These are phyloP conservation scores for Nitzschia sp. DNA, from an alignment of 108 stramenopile genomes.

Conservation along the genomic window DNA sequence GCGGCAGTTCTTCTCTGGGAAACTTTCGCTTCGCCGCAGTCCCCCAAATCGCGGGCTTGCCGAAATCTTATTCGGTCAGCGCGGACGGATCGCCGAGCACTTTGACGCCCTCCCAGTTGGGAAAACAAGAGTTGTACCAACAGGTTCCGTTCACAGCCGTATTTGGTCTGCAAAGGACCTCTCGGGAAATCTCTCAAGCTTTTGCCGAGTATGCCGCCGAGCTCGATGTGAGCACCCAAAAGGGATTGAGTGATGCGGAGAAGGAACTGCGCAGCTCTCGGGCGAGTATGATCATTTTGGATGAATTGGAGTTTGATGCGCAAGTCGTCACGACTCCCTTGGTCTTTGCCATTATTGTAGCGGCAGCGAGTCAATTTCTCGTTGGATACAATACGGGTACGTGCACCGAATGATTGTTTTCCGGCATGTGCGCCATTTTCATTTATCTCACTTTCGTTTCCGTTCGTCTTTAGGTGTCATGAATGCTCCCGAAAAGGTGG, in stretches of 20 bases:
- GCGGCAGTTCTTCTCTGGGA: constrained; percentile 45
- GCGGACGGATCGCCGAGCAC: constrained; percentile 55
- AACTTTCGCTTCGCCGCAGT: constrained; percentile 40
- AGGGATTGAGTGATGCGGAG: constrained; percentile 43
- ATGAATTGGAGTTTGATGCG: constrained; percentile 82
- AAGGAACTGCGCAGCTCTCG: constrained; percentile 46
- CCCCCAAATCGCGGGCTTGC: constrained; percentile 39
- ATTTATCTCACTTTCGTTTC: neutral
- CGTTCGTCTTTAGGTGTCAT: constrained; percentile 64
- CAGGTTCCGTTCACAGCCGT: constrained; percentile 82
- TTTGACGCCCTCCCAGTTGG: constrained; percentile 78
- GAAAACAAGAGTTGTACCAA: constrained; percentile 80
- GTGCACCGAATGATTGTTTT: neutral
- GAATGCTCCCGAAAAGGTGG: constrained; percentile 82
- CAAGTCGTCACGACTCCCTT: constrained; percentile 80
- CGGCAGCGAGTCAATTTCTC: constrained; percentile 69
- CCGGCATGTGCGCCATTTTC: neutral
- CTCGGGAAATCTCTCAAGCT: constrained; percentile 60
- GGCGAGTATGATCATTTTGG: constrained; percentile 75
- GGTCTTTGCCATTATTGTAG: constrained; percentile 79
- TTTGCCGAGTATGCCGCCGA: constrained; percentile 84
- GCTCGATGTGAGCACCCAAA: constrained; percentile 51
- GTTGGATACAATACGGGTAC: constrained; percentile 75
- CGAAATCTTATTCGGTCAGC: constrained; percentile 64
- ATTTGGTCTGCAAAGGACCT: constrained; percentile 76